These are phyloP conservation scores for Prunella vulgaris DNA, from an alignment of 257 asterid species.

Conservation along the genomic window DNA sequence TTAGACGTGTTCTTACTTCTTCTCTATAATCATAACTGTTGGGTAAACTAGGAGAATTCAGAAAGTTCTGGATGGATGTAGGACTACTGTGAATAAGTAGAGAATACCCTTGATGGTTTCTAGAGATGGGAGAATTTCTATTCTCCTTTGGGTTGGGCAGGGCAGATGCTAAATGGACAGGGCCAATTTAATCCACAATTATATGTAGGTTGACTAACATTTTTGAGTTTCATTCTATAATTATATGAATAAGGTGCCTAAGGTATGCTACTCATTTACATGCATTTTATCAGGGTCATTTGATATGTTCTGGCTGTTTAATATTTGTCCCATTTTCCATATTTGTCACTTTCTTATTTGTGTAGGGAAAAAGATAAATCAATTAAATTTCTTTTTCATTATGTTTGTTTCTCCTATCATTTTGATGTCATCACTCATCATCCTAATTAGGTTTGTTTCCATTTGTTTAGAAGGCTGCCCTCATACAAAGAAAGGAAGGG, in stretches of 20 bases:
- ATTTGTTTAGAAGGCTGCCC: slow-evolving; percentile 39
- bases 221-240: not conserved
- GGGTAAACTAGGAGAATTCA: not conserved
- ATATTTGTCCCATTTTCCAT: not conserved
- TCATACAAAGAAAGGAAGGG: slow-evolving; percentile 53
- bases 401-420: not conserved
- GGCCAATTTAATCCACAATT: not conserved
- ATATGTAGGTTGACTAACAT: not conserved
- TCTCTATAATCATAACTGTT: not conserved
- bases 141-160: not conserved
- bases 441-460: slow-evolving; percentile 12
- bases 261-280: slow-evolving; percentile 9
- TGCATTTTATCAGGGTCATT: slow-evolving; percentile 11
- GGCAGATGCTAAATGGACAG: not conserved
- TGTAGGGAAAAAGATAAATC: not conserved
- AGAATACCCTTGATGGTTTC: not conserved
- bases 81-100: not conserved
- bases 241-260: not conserved
- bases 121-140: not conserved
- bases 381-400: not conserved
- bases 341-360: not conserved
- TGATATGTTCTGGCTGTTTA: not conserved
- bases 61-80: not conserved
- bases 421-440: not conserved
- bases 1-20: not conserved